Evolutionary conservation across 371 early-diverging fungal genomes (phyloP).

Genomic region (Dentiscutata heterogama): DNA sequence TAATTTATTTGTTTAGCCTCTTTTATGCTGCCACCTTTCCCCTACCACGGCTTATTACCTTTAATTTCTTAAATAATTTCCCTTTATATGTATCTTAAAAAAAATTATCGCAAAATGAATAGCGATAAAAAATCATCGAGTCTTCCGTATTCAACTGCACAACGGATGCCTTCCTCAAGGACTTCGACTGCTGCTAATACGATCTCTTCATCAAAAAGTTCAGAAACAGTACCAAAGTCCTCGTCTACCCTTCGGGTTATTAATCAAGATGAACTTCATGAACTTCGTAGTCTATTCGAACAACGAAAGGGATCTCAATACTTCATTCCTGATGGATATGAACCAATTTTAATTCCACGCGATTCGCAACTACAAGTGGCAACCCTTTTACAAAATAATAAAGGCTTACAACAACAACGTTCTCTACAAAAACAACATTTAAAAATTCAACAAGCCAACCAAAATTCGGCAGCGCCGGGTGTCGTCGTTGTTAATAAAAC

Average conservation of each 20-base stretch:
- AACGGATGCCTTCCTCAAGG: neutral
- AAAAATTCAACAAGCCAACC: slow-evolving; percentile 12
- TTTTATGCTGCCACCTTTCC: slow-evolving; percentile 1
- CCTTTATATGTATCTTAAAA: slow-evolving; percentile 5
- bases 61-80: neutral
- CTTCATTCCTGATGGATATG: slow-evolving; percentile 44
- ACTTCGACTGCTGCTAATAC: neutral
- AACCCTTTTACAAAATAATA: slow-evolving; percentile 12
- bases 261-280: slow-evolving; percentile 25
- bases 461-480: slow-evolving; percentile 2
- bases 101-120: slow-evolving; percentile 1
- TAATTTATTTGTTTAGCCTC: neutral
- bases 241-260: slow-evolving; percentile 17
- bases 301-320: slow-evolving; percentile 42
- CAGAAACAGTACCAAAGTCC: neutral
- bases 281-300: slow-evolving; percentile 29
- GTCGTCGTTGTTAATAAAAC: slow-evolving; percentile 18
- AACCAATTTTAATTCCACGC: slow-evolving; percentile 37
- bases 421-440: slow-evolving; percentile 33
- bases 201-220: neutral
- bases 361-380: slow-evolving; percentile 14
- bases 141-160: neutral
- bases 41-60: neutral
- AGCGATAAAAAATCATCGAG: neutral
- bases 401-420: slow-evolving; percentile 17